These are phyloP conservation scores for Darksidea phi DNA, from an alignment of 495 filamentous ascomycete species.

Conservation along the genomic window DNA sequence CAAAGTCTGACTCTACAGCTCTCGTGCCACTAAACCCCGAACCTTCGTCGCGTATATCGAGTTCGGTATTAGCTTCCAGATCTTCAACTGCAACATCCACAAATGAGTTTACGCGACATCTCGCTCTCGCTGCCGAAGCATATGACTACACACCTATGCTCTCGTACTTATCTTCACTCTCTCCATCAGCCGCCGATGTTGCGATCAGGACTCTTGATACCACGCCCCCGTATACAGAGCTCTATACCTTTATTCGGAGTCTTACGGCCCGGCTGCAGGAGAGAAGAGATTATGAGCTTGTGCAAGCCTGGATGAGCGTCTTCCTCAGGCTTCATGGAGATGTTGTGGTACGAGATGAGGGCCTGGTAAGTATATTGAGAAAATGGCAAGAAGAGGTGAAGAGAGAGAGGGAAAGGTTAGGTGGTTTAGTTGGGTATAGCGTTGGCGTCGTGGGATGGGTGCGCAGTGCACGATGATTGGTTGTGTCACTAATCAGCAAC, in stretches of 20 bases:
- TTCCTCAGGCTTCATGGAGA: slow-evolving; percentile 77
- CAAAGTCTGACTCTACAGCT: slow-evolving; percentile 16
- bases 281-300: slow-evolving; percentile 82
- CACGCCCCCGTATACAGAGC: slow-evolving; percentile 49
- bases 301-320: slow-evolving; percentile 94
- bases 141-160: slow-evolving; percentile 57
- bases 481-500: background rate
- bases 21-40: slow-evolving; percentile 2
- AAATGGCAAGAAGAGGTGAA: slow-evolving; percentile 68
- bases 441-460: slow-evolving; percentile 86
- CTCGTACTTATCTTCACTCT: slow-evolving; percentile 70
- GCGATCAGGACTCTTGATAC: slow-evolving; percentile 78
- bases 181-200: slow-evolving; percentile 79
- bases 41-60: slow-evolving; percentile 20
- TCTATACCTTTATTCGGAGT: slow-evolving; percentile 69
- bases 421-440: slow-evolving; percentile 78
- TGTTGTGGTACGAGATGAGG: slow-evolving; percentile 44
- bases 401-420: slow-evolving; percentile 66
- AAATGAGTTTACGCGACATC: slow-evolving; percentile 56
- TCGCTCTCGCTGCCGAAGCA: slow-evolving; percentile 50
- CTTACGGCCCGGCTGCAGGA: slow-evolving; percentile 65
- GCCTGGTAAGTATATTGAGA: slow-evolving; percentile 41
- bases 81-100: slow-evolving; percentile 42
- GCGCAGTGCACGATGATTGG: slow-evolving; percentile 54
- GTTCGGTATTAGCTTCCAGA: slow-evolving; percentile 32